phyloP scores from a whole-genome alignment of 2,329 filamentous ascomycete species.

The Lithohypha guttulata region DNA sequence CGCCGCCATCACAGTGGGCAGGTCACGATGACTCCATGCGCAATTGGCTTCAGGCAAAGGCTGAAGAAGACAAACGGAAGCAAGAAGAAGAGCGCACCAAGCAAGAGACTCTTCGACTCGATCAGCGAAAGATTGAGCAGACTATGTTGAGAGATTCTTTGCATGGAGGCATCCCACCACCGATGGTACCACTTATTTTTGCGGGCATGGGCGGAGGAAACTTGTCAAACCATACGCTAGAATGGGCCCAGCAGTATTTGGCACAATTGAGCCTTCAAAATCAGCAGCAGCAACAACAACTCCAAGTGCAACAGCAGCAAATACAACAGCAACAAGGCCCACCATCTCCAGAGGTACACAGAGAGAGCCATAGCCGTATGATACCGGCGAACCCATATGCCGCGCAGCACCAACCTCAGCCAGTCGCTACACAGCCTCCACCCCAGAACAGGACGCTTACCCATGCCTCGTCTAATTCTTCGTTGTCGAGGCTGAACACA shows the following conservation, averaged over 20 bases:
- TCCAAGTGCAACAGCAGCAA: constrained; percentile 47
- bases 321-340: constrained; percentile 30
- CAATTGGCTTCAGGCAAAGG: constrained; percentile 58
- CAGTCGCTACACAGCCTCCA: constrained; percentile 17
- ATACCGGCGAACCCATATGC: constrained; percentile 29
- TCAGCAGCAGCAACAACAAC: constrained; percentile 35
- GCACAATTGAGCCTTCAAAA: constrained; percentile 33
- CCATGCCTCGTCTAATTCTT: constrained; percentile 21
- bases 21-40: constrained; percentile 60
- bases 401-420: constrained; percentile 20
- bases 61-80: constrained; percentile 61
- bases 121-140: constrained; percentile 62
- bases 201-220: constrained; percentile 57
- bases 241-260: constrained; percentile 59
- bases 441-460: constrained; percentile 20
- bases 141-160: constrained; percentile 61
- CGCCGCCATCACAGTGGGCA: constrained; percentile 51
- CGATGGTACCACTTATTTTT: constrained; percentile 66
- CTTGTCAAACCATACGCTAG: constrained; percentile 50
- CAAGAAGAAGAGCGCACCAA: constrained; percentile 62
- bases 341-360: constrained; percentile 21
- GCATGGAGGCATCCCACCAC: constrained; percentile 58
- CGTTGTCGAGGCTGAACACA: constrained; percentile 35
- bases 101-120: constrained; percentile 55
- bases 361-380: constrained; percentile 25